Evolutionary conservation across 108 stramenopile genomes (phyloP).

Genomic region (Skeletonema costatum): DNA sequence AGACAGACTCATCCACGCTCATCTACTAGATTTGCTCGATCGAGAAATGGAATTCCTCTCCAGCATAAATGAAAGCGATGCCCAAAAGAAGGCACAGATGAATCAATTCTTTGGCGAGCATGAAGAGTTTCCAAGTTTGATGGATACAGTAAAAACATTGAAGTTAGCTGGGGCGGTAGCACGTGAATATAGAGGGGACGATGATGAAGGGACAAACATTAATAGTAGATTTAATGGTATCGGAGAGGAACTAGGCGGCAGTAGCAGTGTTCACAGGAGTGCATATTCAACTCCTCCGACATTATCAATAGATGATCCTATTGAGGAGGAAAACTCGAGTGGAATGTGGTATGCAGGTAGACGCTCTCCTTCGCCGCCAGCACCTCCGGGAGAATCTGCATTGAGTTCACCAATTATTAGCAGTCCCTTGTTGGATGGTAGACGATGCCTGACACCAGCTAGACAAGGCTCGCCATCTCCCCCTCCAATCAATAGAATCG

Average conservation of each 20-base stretch:
- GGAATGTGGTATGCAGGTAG: conserved; percentile 35
- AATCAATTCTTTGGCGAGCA: conserved; percentile 40
- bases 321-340: conserved; percentile 30
- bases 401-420: background rate
- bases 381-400: background rate
- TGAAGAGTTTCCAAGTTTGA: conserved; percentile 28
- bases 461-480: conserved; percentile 7
- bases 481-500: background rate
- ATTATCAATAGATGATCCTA: conserved; percentile 42
- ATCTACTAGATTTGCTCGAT: conserved; percentile 49
- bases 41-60: conserved; percentile 51
- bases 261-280: conserved; percentile 11
- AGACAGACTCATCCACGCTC: conserved; percentile 51
- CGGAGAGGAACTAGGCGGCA: background rate
- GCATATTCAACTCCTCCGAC: conserved; percentile 9
- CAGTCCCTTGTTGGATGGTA: background rate
- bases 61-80: conserved; percentile 5
- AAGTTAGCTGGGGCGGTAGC: conserved; percentile 25
- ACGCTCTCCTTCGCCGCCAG: conserved; percentile 8
- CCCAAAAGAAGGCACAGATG: conserved; percentile 14
- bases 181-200: conserved; percentile 14
- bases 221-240: background rate
- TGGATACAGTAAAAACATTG: conserved; percentile 28
- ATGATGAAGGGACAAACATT: background rate
- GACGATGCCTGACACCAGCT: background rate